Evolutionary conservation across 768 basidiomycete species (phyloP), one percentile per base, ranked within the genome.

Genomic region (Pleurotus eryngii): DNA sequence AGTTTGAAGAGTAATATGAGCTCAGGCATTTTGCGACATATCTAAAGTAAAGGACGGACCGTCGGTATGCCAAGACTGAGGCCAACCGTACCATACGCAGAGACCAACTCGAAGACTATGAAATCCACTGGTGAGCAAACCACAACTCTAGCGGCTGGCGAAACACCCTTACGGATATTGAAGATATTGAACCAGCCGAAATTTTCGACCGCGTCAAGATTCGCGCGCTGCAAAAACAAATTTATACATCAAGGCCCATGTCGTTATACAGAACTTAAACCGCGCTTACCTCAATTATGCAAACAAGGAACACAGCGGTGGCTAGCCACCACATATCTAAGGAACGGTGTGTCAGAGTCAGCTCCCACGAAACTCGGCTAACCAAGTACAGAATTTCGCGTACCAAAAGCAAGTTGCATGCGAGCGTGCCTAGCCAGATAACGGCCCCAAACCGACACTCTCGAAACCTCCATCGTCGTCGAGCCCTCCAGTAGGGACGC

Each of bases 271-370:
- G 6, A 17, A 56, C 24, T 26, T 5, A 45, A 7, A 20, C 39
- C 5, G 24, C 15, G 61, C 80, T 58, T 59, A 91, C 92, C 81
- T 98, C 97, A 60, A 97, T 86, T 61, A 98, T 96, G 68, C 95
- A 98, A 40, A 98, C 77, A 1, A 97, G 70, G 72, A 95, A 94
- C 11, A 98, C 70, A 0, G 92, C 93, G 11, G 92, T 69, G 0
- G 77, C 89, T 18, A 98, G 70, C 94, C 94, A 97, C 96, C 95
- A 97, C 83, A 98, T 93, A 71, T 97, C 95, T 94, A 60, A 6
- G 57, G n/a, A 14, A 48, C 42, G 58, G 57, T 7, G 48, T 14
- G 48, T 51, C 12, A 35, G 30, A 3, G 2, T 35, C 30, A 35
- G 30, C 30, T 3, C 2, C 30, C 30, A 35, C 30, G 6, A 30